phyloP scores from a whole-genome alignment of 306 rosid genomes.

The Boehmeria nivea region DNA sequence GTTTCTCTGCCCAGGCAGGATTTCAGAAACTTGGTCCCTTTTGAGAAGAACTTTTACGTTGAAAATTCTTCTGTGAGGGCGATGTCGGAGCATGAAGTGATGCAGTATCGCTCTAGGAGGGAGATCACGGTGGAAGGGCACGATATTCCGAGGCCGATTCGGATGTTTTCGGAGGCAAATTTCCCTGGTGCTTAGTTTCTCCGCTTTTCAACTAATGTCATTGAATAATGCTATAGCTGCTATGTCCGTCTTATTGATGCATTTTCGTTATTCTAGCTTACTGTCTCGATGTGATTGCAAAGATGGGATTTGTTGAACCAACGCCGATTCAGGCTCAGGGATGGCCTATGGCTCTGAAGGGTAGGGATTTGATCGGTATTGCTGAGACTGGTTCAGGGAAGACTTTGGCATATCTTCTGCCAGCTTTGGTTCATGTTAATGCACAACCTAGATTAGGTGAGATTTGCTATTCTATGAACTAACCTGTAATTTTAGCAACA shows the following conservation, averaged over 20 bases:
- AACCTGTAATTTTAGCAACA: too few relatives aligned
- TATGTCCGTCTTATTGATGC: conserved; percentile 8
- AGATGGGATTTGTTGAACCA: conserved; percentile 92
- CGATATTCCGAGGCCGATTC: conserved; percentile 77
- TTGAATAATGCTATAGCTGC: neutral
- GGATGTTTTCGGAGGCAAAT: conserved; percentile 62
- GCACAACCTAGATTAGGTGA: conserved; percentile 85
- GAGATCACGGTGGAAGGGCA: conserved; percentile 82
- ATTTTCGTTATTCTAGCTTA: conserved; percentile 39
- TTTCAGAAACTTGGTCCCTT: conserved; percentile 74
- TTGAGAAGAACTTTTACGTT: conserved; percentile 73
- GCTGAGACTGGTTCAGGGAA: conserved; percentile 99
- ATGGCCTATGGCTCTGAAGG: conserved; percentile 98
- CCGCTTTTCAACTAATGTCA: conserved; percentile 1
- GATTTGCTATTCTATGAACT: conserved; percentile 15
- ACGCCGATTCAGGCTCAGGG: conserved; percentile 98
- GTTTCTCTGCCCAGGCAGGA: conserved; percentile 71
- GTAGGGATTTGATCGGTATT: conserved; percentile 91
- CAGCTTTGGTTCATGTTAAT: conserved; percentile 83
- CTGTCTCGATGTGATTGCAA: conserved; percentile 79
- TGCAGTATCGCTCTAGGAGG: conserved; percentile 48
- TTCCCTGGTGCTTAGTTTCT: conserved; percentile 56
- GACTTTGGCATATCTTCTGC: conserved; percentile 82
- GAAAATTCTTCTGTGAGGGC: conserved; percentile 57
- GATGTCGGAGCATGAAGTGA: conserved; percentile 67